Evolutionary conservation across 2,329 filamentous ascomycete genomes (phyloP), one percentile per base, ranked within the genome.

Genomic region (Fusarium circinatum): DNA sequence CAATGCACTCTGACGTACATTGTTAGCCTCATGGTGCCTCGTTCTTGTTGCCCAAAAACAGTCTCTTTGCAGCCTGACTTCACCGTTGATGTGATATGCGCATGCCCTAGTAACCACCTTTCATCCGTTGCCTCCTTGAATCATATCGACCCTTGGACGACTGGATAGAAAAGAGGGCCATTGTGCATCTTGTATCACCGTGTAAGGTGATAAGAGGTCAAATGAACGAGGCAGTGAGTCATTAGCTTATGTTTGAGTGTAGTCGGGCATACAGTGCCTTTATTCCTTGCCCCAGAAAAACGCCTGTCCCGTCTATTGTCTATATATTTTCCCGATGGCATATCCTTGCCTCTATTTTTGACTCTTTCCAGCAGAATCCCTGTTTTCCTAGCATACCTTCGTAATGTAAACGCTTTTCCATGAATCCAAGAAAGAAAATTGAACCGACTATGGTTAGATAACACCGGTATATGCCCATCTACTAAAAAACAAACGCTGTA

Each of bases 301-400:
- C 76, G 72, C 76, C 76, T 54, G 39, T 63, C 70, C 69, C 65
- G 65, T 78, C 72, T 78, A 78, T 78, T 71, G 67, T 61, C 26
- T 78, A 69, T 78, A 72, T 59, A 22, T 32, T 49, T 56, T 54
- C 49, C 61, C 52, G 13, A 24, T 69, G 65, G 64, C 62, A 42
- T 70, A 39, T 57, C 49, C 48, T 62, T 67, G 42, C 62, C 68
- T 62, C 66, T 66, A 70, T 60, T 65, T 63, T 67, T 54, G 65
- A 61, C 18, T 69, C 70, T 73, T 73, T 24, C 73, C 74, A 60
- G 66, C 54, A 65, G 58, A 66, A 63, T 39, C 39, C 42, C 52
- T 36, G n/a, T 62, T 58, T 68, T 59, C 51, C 74, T 51, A 60
- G 55, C 66, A 45, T 77, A 63, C 52, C 59, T 65, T 78, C 71